A percentile compares a stretch with the other conserved stretches of the same genome.
These are phyloP conservation scores for Aristolochia fimbriata DNA, from an alignment of 164 flowering plant species.

Conservation along the genomic window DNA sequence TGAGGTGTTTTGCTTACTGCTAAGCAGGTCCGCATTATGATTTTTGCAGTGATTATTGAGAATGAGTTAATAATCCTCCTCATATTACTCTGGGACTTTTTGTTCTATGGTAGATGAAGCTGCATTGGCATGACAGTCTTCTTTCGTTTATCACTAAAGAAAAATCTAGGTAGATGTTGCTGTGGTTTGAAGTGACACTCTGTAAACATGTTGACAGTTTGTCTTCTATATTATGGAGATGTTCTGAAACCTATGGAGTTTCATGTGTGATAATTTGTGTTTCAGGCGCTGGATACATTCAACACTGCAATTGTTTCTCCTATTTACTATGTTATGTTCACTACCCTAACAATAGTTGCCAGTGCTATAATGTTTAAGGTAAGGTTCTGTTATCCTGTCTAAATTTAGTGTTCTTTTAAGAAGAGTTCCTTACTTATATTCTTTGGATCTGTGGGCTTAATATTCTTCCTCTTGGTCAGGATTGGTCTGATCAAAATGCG, in stretches of 20 bases:
- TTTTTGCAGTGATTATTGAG: too few relatives aligned
- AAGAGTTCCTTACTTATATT: background rate
- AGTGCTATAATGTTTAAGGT: constrained; percentile 97
- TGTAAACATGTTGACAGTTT: too few relatives aligned
- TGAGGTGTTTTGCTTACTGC: too few relatives aligned
- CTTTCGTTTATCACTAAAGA: too few relatives aligned
- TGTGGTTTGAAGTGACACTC: too few relatives aligned
- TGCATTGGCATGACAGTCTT: too few relatives aligned
- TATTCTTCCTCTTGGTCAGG: constrained; percentile 32
- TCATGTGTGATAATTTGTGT: background rate
- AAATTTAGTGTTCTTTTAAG: background rate
- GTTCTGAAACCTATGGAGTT: background rate
- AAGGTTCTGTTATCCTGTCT: constrained; percentile 3
- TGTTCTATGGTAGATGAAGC: too few relatives aligned
- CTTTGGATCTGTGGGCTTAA: background rate
- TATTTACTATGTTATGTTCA: constrained; percentile 88
- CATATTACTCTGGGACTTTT: too few relatives aligned
- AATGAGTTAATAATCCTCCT: too few relatives aligned
- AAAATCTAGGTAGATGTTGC: too few relatives aligned
- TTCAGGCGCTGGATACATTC: constrained; percentile 88
- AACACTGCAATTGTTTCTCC: constrained; percentile 92
- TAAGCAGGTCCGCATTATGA: too few relatives aligned
- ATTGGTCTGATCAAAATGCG: constrained; percentile 73
- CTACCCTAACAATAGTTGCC: constrained; percentile 81
- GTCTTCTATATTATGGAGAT: too few relatives aligned